These are phyloP conservation scores for Calcarisporium arbuscula DNA, from an alignment of 2,329 filamentous ascomycete species.

Conservation along the genomic window DNA sequence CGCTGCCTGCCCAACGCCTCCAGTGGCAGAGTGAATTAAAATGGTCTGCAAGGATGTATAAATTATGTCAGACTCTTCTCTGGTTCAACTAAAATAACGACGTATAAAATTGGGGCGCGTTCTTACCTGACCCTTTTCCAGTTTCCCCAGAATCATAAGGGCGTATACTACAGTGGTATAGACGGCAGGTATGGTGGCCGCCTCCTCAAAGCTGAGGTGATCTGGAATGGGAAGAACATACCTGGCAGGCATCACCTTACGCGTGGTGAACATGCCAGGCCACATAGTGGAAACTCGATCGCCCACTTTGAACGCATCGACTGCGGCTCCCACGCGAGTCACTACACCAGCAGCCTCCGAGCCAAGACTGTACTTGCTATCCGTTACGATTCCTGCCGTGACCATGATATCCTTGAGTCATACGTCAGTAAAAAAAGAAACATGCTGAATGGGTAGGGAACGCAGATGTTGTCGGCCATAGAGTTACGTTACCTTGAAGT, in stretches of 20 bases:
- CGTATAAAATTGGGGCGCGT: too few species aligned
- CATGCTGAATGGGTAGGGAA: too few species aligned
- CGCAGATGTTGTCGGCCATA: too few species aligned
- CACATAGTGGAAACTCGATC: constrained; percentile 2
- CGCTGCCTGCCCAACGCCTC: constrained; percentile 27
- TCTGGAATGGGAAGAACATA: constrained; percentile 3
- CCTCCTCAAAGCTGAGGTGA: constrained; percentile 4
- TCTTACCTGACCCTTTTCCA: constrained; percentile 17
- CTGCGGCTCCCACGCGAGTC: constrained; percentile 13
- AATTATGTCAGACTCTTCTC: too few species aligned
- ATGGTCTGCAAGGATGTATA: constrained; percentile 19
- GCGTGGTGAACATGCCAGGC: constrained; percentile 1
- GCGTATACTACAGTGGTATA: constrained; percentile 15
- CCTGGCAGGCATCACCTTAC: background rate
- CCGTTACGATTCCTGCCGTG: background rate
- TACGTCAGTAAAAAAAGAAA: too few species aligned
- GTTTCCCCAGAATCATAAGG: constrained; percentile 19
- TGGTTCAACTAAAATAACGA: too few species aligned
- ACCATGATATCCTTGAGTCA: constrained; percentile 6
- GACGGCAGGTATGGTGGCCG: constrained; percentile 2
- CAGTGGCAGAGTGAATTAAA: constrained; percentile 27
- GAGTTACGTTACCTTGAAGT: too few species aligned
- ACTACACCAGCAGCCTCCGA: constrained; percentile 3
- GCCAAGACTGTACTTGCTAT: constrained; percentile 1
- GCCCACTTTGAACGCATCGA: background rate